Conservation (phyloP, 2,329 filamentous ascomycete genomes). For the Magnaporthales sp. region DNA sequence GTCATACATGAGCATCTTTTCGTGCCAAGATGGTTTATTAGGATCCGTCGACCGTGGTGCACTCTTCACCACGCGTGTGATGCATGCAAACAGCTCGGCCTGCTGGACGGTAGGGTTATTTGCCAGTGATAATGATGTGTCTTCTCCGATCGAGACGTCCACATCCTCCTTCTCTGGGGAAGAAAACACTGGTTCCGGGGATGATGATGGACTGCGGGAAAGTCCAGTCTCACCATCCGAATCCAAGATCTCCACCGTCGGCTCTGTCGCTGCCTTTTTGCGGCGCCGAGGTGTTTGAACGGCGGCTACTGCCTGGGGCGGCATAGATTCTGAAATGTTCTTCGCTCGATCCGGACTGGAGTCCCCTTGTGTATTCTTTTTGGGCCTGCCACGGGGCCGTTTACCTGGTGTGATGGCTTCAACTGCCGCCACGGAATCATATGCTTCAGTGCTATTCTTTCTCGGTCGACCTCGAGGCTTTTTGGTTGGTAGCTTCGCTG, state of each 20-base stretch:
- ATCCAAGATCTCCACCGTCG: conserved; percentile 40
- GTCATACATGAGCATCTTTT: conserved; percentile 91
- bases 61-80: conserved; percentile 44
- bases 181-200: conserved; percentile 31
- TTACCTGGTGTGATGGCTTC: conserved; percentile 9
- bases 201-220: conserved; percentile 21
- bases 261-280: conserved; percentile 12
- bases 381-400: conserved; percentile 17
- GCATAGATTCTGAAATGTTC: conserved; percentile 4
- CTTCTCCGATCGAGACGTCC: conserved; percentile 35
- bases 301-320: conserved; percentile 14
- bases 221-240: conserved; percentile 26
- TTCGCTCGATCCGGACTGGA: conserved; percentile 3
- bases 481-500: conserved; percentile 21
- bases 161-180: conserved; percentile 25
- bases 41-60: conserved; percentile 41
- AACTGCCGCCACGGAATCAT: not conserved
- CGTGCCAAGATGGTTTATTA: conserved; percentile 63
- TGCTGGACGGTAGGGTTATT: conserved; percentile 29
- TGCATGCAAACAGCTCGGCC: conserved; percentile 37
- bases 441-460: conserved; percentile 20
- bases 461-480: conserved; percentile 30
- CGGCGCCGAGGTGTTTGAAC: conserved; percentile 19
- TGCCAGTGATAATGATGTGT: conserved; percentile 33
- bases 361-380: conserved; percentile 13